These are phyloP conservation scores for Melocanna baccifera DNA, from an alignment of 176 grass and related monocot genomes.

Conservation along the genomic window DNA sequence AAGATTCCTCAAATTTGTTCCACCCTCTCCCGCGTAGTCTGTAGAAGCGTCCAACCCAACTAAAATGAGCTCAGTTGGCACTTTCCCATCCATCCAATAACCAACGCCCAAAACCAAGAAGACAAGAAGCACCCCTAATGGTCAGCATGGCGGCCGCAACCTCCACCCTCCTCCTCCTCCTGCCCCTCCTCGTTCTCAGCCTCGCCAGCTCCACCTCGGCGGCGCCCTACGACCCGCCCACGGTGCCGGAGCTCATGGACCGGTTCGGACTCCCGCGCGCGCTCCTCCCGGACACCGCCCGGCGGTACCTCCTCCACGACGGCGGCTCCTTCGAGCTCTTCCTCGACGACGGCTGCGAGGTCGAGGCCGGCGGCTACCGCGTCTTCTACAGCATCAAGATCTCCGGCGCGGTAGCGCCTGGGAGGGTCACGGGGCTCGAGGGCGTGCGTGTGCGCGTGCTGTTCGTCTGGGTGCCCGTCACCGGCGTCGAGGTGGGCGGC, in stretches of 20 bases:
- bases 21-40: no score
- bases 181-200: not conserved
- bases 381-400: constrained; percentile 44
- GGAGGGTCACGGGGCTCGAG: constrained; percentile 39
- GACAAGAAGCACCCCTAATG: not conserved
- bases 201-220: not conserved
- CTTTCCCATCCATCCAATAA: constrained; percentile 21
- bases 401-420: constrained; percentile 31
- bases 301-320: constrained; percentile 63
- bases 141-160: constrained; percentile 32
- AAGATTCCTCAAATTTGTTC: not conserved
- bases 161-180: constrained; percentile 4
- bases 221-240: constrained; percentile 43
- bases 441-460: constrained; percentile 66
- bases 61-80: not conserved
- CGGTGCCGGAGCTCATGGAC: constrained; percentile 66
- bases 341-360: constrained; percentile 58
- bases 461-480: constrained; percentile 62
- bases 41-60: not conserved
- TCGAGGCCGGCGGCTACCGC: constrained; percentile 38
- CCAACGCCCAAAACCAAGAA: constrained; percentile 25
- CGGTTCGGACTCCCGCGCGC: constrained; percentile 55
- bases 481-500: constrained; percentile 43
- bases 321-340: constrained; percentile 69
- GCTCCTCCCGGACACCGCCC: constrained; percentile 59